These are phyloP conservation scores for Medakamo hakoo DNA, from an alignment of 139 green algal species.

Conservation along the genomic window DNA sequence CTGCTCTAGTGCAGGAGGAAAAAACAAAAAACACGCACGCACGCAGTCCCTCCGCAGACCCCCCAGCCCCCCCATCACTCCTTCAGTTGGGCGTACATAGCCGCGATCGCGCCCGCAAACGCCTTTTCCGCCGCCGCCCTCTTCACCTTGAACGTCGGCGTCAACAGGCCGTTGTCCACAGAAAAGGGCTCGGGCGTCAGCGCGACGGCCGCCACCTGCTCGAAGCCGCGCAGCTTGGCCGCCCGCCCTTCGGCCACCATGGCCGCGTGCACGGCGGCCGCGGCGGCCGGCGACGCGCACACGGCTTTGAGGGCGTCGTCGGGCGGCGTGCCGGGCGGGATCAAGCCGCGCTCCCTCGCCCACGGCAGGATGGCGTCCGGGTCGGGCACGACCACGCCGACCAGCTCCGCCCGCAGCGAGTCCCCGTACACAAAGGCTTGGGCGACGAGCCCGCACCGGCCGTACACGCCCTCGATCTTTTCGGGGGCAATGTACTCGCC, in stretches of 20 bases:
- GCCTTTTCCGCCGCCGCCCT: slow-evolving; percentile 40
- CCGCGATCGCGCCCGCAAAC: slow-evolving; percentile 30
- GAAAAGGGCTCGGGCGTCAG: slow-evolving; percentile 66
- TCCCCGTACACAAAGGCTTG: slow-evolving; percentile 86
- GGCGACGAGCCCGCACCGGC: slow-evolving; percentile 45
- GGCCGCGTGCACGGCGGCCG: slow-evolving; percentile 39
- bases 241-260: slow-evolving; percentile 65
- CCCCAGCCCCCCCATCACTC: neutral
- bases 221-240: slow-evolving; percentile 70
- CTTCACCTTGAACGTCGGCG: slow-evolving; percentile 87
- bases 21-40: neutral
- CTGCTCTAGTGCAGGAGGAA: neutral
- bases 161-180: slow-evolving; percentile 76
- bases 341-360: slow-evolving; percentile 48
- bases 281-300: slow-evolving; percentile 22
- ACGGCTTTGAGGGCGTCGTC: slow-evolving; percentile 8
- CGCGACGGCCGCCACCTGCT: slow-evolving; percentile 58
- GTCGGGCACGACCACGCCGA: slow-evolving; percentile 84
- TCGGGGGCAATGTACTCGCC: slow-evolving; percentile 94
- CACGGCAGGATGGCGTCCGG: slow-evolving; percentile 74
- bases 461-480: slow-evolving; percentile 93
- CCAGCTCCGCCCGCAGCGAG: slow-evolving; percentile 54
- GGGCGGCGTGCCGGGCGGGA: too few species aligned
- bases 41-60: neutral
- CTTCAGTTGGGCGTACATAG: slow-evolving; percentile 30